Conservation (phyloP, 495 filamentous ascomycete genomes). For the Aspergillus affinis region DNA sequence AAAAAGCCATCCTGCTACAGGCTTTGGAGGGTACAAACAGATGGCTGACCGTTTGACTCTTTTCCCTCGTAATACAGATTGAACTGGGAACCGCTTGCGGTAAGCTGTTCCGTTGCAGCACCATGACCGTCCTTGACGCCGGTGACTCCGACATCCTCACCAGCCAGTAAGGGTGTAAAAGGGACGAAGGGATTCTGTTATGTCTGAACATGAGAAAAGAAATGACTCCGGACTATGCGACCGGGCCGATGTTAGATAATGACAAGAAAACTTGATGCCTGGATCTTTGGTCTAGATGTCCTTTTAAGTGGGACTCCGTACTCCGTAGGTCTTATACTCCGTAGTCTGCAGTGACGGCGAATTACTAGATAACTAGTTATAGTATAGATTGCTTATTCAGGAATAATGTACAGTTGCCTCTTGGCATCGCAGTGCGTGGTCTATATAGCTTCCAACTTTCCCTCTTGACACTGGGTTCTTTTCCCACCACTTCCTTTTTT, state of each 20-base stretch:
- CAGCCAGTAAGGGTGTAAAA: slow-evolving; percentile 40
- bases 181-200: slow-evolving; percentile 19
- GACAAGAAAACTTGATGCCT: slow-evolving; percentile 16
- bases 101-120: slow-evolving; percentile 80
- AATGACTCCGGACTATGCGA: slow-evolving; percentile 7
- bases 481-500: too few species aligned
- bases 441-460: too few species aligned
- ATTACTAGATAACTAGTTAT: too few species aligned
- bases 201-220: slow-evolving; percentile 21
- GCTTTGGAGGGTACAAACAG: slow-evolving; percentile 47
- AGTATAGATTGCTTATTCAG: too few species aligned
- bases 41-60: slow-evolving; percentile 24
- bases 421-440: too few species aligned
- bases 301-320: too few species aligned
- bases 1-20: slow-evolving; percentile 59
- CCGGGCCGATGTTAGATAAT: slow-evolving; percentile 25
- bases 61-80: slow-evolving; percentile 60
- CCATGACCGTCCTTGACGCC: slow-evolving; percentile 93
- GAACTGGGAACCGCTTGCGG: slow-evolving; percentile 93
- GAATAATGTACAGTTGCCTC: too few species aligned
- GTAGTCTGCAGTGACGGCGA: too few species aligned
- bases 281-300: neutral
- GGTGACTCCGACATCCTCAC: slow-evolving; percentile 97
- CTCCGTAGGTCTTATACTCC: neutral
- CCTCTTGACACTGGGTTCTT: too few species aligned